A percentile compares a stretch with the other conserved stretches of the same genome.
Conservation (phyloP, 148 eudicot genomes). For the Tetragonia tetragonoides region DNA sequence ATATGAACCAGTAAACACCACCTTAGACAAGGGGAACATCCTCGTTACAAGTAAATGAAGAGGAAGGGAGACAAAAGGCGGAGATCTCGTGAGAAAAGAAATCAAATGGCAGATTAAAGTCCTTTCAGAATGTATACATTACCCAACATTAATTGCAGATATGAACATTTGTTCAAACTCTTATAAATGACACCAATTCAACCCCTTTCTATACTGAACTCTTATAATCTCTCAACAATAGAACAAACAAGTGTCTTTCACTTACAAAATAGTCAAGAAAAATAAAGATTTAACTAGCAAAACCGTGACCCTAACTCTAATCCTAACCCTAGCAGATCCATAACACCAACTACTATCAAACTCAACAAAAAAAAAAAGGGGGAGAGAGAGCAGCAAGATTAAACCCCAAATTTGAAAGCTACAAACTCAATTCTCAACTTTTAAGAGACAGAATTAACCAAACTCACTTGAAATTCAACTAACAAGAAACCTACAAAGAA, state of each 20-base stretch:
- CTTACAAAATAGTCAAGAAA: neutral
- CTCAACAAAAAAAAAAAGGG: neutral
- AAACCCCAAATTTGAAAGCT: neutral
- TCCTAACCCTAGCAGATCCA: neutral
- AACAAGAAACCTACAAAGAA: neutral
- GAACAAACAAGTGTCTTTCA: neutral
- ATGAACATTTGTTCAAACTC: neutral
- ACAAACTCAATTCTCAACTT: neutral
- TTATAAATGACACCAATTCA: neutral
- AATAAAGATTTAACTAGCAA: neutral
- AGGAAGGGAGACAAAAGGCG: too few species aligned
- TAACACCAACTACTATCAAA: neutral
- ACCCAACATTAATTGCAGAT: neutral
- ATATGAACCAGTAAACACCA: too few species aligned
- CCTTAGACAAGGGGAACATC: too few species aligned
- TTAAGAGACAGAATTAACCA: neutral
- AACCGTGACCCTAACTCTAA: neutral
- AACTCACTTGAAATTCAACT: slow-evolving; percentile 9
- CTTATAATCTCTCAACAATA: neutral
- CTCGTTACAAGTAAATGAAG: too few species aligned
- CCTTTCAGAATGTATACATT: too few species aligned
- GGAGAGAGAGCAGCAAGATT: neutral
- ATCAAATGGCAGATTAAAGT: too few species aligned
- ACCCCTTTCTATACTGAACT: neutral
- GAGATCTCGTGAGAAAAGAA: too few species aligned